Evolutionary conservation across 805 yeast species (phyloP).

Genomic region (Yarrowia hollandica): DNA sequence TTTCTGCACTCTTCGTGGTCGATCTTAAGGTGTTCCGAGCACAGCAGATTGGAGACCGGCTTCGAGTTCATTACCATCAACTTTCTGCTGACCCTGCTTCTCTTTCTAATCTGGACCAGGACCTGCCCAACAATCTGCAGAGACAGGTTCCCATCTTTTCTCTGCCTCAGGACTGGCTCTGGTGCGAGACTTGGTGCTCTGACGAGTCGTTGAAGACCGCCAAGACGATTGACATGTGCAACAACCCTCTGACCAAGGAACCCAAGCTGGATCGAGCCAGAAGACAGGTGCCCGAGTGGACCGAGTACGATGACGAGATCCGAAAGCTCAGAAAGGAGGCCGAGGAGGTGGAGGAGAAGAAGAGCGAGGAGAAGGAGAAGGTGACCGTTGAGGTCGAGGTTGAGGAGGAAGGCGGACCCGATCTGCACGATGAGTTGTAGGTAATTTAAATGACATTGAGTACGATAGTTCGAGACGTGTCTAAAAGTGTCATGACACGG

Average conservation of each 20-base stretch:
- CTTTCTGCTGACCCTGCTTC: constrained; percentile 78
- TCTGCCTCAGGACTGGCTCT: constrained; percentile 79
- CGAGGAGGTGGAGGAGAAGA: constrained; percentile 1
- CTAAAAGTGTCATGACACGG: too few relatives aligned
- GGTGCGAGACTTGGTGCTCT: constrained; percentile 94
- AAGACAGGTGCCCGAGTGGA: constrained; percentile 80
- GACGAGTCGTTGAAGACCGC: constrained; percentile 62
- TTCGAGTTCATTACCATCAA: constrained; percentile 82
- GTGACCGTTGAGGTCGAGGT: constrained; percentile 1
- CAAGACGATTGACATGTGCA: constrained; percentile 79
- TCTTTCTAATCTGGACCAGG: constrained; percentile 83
- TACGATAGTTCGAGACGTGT: too few relatives aligned
- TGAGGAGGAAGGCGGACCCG: background rate
- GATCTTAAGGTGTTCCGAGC: constrained; percentile 69
- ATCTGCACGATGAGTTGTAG: constrained; percentile 23
- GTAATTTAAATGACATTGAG: background rate
- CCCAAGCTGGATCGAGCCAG: constrained; percentile 73
- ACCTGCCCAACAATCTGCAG: constrained; percentile 88
- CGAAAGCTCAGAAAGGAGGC: constrained; percentile 33
- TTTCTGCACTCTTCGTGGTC: constrained; percentile 80
- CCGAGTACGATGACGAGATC: constrained; percentile 59
- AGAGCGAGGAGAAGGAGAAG: background rate
- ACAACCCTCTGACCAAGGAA: constrained; percentile 79
- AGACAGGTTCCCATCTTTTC: constrained; percentile 63
- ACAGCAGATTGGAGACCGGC: constrained; percentile 69